These are phyloP conservation scores for Elymus sibiricus DNA, from an alignment of 176 grass and related monocot genomes.

Conservation along the genomic window DNA sequence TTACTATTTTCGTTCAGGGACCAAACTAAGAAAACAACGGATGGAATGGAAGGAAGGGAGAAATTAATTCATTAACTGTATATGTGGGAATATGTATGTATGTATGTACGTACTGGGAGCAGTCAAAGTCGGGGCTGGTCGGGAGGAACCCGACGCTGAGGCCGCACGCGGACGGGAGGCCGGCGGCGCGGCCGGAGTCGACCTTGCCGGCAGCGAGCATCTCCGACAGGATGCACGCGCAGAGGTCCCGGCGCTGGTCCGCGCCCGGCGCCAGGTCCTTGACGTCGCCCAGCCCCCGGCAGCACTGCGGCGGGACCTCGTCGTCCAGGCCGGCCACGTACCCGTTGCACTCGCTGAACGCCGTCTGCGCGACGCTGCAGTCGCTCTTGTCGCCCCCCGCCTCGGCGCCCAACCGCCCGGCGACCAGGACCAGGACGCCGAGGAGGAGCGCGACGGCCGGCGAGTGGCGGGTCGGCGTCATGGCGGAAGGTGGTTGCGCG, in stretches of 20 bases:
- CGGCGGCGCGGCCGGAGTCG: background rate
- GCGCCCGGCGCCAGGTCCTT: background rate
- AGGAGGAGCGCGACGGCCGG: background rate
- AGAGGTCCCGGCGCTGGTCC: background rate
- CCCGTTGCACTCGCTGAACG: slow-evolving; percentile 32
- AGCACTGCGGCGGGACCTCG: background rate
- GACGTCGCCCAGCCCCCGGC: slow-evolving; percentile 9
- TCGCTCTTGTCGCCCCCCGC: background rate
- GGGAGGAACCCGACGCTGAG: slow-evolving; percentile 15
- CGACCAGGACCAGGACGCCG: background rate
- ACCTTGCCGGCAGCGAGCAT: slow-evolving; percentile 3
- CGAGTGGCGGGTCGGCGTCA: background rate
- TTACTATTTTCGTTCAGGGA: no score
- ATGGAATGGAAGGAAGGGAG: no score
- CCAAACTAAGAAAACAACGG: no score
- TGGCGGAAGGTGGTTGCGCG: background rate
- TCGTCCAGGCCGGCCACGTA: background rate
- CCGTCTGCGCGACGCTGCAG: slow-evolving; percentile 8
- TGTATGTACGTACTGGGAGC: background rate
- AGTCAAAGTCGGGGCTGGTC: slow-evolving; percentile 21
- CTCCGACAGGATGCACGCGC: slow-evolving; percentile 20
- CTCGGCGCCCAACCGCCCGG: background rate
- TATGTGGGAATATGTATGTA: no score
- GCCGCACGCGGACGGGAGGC: slow-evolving; percentile 7
- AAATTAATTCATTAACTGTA: no score